Evolutionary conservation across 2,329 filamentous ascomycete genomes (phyloP), one percentile per base, ranked within the genome.

Genomic region (Botrytis cinerea): DNA sequence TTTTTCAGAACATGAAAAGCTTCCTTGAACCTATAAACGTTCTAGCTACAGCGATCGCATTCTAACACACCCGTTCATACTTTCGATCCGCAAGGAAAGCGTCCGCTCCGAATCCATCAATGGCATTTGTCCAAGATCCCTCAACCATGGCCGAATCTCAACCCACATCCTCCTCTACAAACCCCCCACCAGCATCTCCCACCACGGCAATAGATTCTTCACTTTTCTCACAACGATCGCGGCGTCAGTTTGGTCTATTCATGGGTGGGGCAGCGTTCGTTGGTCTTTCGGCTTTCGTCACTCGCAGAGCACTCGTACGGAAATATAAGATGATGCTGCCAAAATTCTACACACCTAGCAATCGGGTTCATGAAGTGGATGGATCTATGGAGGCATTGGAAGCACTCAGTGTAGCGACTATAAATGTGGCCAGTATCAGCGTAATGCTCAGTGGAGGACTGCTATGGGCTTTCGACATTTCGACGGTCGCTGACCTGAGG

Each of bases 381-480:
- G 90, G 90, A 12, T 87, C 89, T 1, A 81, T 92, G 57, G 91
- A 98, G 76, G 95, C 95, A 0, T 83, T 92, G 48, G 92, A 97
- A 82, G 95, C 95, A 0, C 85, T 99, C 35, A 92, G 91, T 67
- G 85, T 98, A 51, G 96, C 95, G 0, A 97, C 95, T 0, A 87
- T 98, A 78, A 97, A 97, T 78, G 93, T 96, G 20, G 80, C 90
- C 46, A 92, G 91, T 78, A 88, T 96, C 68, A 91, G 87, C 0
- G 89, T 97, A 81, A 89, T 97, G 87, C 83, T 87, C 14, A 86
- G 89, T 0, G 96, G 95, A 5, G 94, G 92, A 0, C 82, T 91
- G 18, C 85, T 93, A 75, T 97, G 92, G 87, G 90, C 89, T 0
- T 89, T 96, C 74, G 92, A 98, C 81, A 88, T 98, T 51, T 90